Evolutionary conservation across 208 protist genomes (phyloP), one percentile per base, ranked within the genome.

Genomic region (Wallacemonas sp.): DNA sequence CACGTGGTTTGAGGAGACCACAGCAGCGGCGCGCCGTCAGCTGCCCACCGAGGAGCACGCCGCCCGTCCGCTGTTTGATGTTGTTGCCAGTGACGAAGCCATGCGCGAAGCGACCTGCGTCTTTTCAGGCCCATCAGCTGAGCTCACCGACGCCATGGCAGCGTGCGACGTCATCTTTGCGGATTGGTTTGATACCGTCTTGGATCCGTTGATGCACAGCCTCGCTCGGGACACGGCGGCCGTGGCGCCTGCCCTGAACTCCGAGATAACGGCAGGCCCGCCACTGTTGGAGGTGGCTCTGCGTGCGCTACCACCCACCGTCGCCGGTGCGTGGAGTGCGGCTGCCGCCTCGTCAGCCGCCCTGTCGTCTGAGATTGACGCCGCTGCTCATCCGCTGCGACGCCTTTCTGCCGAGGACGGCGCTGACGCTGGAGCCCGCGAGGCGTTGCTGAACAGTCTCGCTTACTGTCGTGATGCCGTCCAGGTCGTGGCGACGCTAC

Each of bases 361-460:
- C 29, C 30, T 57, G 50, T 3, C 32, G 13, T 32, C 50, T 30
- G 30, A 13, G 4, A 17, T 61, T 2, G 27, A 30, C 1, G 39
- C 27, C 12, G 19, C 68, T 1, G 44, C 53, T 26, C 69, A 68
- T 19, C 13, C 67, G 41, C 39, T 74, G 42, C 46, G 61, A 0
- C 21, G 61, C 6, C 29, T 19, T 22, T 2, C 63, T 22, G 17
- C 10, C 24, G 32, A 39, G 10, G 32, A 60, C 19, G 60, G 55
- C 24, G 48, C 58, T 15, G 59, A 61, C 37, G 50, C 27, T 13
- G 34, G 17, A 26, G 9, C 45, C 24, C 9, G 45, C 27, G 46
- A 54, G 27, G 27, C 46, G 21, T 33, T 54, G 27, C 27, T 27
- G 24, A 22, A 10, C 13, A 22, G 0, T 27, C 50, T 57, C 3